phyloP scores from a whole-genome alignment of 371 early-diverging fungal species.

The Circinella minor region DNA sequence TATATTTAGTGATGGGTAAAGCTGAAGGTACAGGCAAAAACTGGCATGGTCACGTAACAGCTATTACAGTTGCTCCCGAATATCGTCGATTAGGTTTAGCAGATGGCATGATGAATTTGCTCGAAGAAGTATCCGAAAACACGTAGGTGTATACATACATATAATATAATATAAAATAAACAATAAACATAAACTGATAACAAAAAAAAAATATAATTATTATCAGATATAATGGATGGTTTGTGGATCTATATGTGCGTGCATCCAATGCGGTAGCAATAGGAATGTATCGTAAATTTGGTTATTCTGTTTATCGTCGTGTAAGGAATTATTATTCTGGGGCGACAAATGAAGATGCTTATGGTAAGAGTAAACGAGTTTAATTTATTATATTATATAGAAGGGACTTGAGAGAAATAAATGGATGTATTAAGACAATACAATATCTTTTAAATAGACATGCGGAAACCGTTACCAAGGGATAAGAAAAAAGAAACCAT shows the following conservation, averaged over 20 bases:
- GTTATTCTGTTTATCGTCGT: conserved; percentile 91
- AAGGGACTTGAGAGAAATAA: neutral
- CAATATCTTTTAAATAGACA: conserved; percentile 60
- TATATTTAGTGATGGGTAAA: conserved; percentile 89
- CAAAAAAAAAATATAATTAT: too few relatives aligned
- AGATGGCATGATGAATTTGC: conserved; percentile 84
- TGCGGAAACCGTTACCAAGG: conserved; percentile 85
- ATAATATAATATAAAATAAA: too few relatives aligned
- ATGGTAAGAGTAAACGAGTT: conserved; percentile 62
- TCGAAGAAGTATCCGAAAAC: conserved; percentile 94
- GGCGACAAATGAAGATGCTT: conserved; percentile 74
- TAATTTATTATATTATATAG: neutral
- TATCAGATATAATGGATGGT: conserved; percentile 80
- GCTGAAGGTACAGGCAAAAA: conserved; percentile 89
- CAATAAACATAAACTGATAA: too few relatives aligned
- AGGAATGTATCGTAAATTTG: conserved; percentile 93
- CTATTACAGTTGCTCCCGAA: conserved; percentile 96
- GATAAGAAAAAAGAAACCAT: conserved; percentile 76
- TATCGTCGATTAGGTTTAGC: conserved; percentile 94
- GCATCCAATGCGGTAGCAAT: conserved; percentile 95
- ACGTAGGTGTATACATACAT: conserved; percentile 41
- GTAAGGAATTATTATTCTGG: conserved; percentile 92
- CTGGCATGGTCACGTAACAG: conserved; percentile 99
- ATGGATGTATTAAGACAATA: neutral
- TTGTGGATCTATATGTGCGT: conserved; percentile 98